These are phyloP conservation scores for Naumovozyma baii DNA, from an alignment of 805 yeast genomes.

Conservation along the genomic window DNA sequence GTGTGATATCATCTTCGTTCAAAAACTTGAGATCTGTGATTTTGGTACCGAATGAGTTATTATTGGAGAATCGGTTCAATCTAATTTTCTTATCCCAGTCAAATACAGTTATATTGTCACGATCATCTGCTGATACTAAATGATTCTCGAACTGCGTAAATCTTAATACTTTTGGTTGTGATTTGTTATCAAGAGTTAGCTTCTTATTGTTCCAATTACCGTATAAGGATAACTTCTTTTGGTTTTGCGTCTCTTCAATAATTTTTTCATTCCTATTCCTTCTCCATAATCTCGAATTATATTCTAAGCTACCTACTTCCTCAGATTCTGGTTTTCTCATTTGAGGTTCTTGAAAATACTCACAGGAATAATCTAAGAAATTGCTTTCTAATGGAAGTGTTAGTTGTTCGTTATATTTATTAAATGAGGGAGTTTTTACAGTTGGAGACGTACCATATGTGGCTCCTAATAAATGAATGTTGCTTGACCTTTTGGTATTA, in stretches of 20 bases:
- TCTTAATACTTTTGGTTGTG: slow-evolving; percentile 69
- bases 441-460: slow-evolving; percentile 37
- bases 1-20: slow-evolving; percentile 86
- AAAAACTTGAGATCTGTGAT: slow-evolving; percentile 78
- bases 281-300: slow-evolving; percentile 77
- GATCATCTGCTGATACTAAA: slow-evolving; percentile 70
- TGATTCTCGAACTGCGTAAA: slow-evolving; percentile 89
- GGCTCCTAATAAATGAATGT: slow-evolving; percentile 16
- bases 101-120: slow-evolving; percentile 75
- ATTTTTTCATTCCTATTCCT: slow-evolving; percentile 79
- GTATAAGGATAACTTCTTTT: slow-evolving; percentile 68
- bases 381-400: slow-evolving; percentile 48
- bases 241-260: slow-evolving; percentile 82
- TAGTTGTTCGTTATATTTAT: slow-evolving; percentile 18
- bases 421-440: slow-evolving; percentile 52
- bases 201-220: slow-evolving; percentile 76
- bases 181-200: slow-evolving; percentile 53
- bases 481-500: slow-evolving; percentile 14
- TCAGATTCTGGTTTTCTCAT: slow-evolving; percentile 76
- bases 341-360: slow-evolving; percentile 94
- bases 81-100: slow-evolving; percentile 66
- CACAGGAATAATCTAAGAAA: slow-evolving; percentile 67
- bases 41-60: slow-evolving; percentile 78
- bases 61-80: slow-evolving; percentile 65
- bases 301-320: slow-evolving; percentile 85